Conservation (phyloP, 192 early-diverging fungal species). For the Entomortierella lignicola region DNA sequence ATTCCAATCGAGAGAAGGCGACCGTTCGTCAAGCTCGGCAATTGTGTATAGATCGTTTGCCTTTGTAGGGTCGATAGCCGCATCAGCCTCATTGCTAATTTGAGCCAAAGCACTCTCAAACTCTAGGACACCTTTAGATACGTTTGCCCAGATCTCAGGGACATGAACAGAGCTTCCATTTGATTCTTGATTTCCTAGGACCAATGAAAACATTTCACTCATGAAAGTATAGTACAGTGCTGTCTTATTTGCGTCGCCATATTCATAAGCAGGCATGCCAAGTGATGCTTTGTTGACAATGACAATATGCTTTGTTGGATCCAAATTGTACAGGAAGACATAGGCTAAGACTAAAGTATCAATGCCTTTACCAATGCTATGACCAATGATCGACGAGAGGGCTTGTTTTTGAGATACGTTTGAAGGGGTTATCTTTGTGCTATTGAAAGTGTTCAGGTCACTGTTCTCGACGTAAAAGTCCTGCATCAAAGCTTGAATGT, state of each 20-base stretch:
- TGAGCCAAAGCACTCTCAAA: conserved; percentile 67
- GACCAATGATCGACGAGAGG: conserved; percentile 13
- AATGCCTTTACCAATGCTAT: conserved; percentile 25
- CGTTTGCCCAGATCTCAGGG: conserved; percentile 27
- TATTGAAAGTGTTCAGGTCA: no score
- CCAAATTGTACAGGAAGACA: no score
- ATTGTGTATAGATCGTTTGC: neutral
- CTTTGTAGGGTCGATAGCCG: neutral
- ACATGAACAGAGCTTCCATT: neutral
- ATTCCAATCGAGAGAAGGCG: conserved; percentile 54
- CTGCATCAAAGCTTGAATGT: conserved; percentile 39
- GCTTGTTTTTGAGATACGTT: neutral
- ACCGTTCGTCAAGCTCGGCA: conserved; percentile 20
- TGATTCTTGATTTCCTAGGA: conserved; percentile 12
- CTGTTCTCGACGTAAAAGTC: conserved; percentile 31
- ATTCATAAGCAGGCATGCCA: no score
- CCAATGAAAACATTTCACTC: conserved; percentile 49
- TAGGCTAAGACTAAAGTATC: conserved; percentile 8
- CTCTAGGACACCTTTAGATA: conserved; percentile 58
- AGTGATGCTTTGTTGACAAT: no score
- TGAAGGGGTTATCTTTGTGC: neutral
- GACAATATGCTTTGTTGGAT: no score
- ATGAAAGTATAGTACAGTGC: conserved; percentile 53
- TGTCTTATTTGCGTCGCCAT: conserved; percentile 55
- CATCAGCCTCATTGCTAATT: neutral